Base-by-base conservation (phyloP, 495 filamentous ascomycete species). In the Halenospora varia region DNA sequence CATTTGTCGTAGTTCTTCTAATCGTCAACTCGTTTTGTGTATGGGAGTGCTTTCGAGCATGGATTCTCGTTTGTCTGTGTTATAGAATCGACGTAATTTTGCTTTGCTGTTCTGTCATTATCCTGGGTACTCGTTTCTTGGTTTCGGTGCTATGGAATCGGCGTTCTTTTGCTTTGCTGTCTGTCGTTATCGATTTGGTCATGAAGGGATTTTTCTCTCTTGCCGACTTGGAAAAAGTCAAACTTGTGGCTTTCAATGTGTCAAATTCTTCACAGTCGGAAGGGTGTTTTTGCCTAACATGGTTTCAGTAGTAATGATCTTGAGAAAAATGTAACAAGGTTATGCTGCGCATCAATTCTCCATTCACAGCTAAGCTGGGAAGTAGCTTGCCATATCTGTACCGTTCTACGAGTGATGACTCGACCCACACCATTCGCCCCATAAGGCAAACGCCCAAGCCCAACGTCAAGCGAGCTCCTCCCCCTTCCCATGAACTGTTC, bases 401-500 rank as follows among this genome's bases (percentile, higher is more conserved):
- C n/a, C n/a, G n/a, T n/a, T n/a, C n/a, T n/a, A n/a, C n/a, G n/a
- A n/a, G n/a, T n/a, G n/a, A n/a, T n/a, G n/a, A n/a, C n/a, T n/a
- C n/a, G n/a, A n/a, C n/a, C n/a, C n/a, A n/a, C n/a, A n/a, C n/a
- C n/a, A n/a, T n/a, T n/a, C n/a, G n/a, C n/a, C n/a, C n/a, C n/a
- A n/a, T n/a, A n/a, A n/a, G n/a, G n/a, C n/a, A n/a, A n/a, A n/a
- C n/a, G n/a, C n/a, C n/a, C n/a, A n/a, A n/a, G n/a, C n/a, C n/a
- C n/a, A n/a, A n/a, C n/a, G n/a, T n/a, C n/a, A n/a, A n/a, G n/a
- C 10, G 29, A 71, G 62, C 58, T 71, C 68, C 23, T 45, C 29
- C 22, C 62, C 39, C 64, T 58, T 19, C 55, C 56, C 20, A 63
- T 56, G 47, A 63, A 63, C 25, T 57, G 24, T 45, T 48, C 52